These are phyloP conservation scores for Discostella pseudostelligera DNA, from an alignment of 108 stramenopile genomes.

Conservation along the genomic window DNA sequence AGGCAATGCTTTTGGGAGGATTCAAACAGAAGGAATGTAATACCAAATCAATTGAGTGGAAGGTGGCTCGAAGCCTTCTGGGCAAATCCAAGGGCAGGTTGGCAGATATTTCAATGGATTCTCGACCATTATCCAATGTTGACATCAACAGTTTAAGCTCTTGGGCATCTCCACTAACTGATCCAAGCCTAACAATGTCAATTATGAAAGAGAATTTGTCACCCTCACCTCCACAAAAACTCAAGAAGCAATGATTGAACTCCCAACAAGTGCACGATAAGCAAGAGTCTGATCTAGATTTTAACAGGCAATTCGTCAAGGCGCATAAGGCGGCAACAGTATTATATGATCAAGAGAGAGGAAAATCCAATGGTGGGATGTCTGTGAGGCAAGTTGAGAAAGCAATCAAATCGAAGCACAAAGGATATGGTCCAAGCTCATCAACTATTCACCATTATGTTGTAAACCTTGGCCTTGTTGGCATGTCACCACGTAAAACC, in stretches of 20 bases:
- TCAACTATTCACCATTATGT: conserved; percentile 7
- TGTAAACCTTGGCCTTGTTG: neutral
- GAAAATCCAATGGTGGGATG: neutral
- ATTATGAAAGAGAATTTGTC: neutral
- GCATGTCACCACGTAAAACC: neutral
- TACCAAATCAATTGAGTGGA: too few species aligned
- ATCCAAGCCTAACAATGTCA: too few species aligned
- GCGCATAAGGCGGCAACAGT: conserved; percentile 1
- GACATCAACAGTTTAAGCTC: neutral
- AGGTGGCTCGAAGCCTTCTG: too few species aligned
- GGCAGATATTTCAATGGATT: neutral
- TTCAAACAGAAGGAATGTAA: neutral
- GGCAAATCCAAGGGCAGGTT: neutral
- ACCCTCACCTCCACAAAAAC: neutral
- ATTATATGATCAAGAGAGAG: neutral
- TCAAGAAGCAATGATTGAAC: conserved; percentile 1
- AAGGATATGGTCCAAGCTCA: neutral
- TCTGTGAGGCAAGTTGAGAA: neutral
- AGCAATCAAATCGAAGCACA: neutral
- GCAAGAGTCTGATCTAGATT: neutral
- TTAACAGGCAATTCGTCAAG: neutral
- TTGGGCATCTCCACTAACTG: neutral
- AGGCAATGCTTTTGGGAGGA: neutral
- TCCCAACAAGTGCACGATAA: neutral
- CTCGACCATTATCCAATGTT: neutral